phyloP scores from a whole-genome alignment of 2,329 filamentous ascomycete genomes.

The Diplodia intermedia region DNA sequence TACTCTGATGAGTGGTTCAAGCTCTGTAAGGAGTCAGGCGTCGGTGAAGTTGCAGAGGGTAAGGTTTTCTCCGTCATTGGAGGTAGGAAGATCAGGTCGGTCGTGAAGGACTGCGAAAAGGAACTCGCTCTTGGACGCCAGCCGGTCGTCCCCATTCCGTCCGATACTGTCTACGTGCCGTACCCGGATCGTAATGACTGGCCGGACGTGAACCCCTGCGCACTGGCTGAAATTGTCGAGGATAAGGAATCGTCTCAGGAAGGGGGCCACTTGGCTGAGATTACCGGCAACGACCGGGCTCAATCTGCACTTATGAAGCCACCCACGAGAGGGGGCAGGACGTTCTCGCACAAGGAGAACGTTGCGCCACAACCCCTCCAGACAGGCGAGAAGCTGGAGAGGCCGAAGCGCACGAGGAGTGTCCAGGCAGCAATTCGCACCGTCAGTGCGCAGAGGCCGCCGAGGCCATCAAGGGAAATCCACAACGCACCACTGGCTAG shows the following conservation, averaged over 20 bases:
- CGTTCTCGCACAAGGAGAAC: constrained; percentile 48
- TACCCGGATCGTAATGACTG: constrained; percentile 51
- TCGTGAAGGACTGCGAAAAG: constrained; percentile 58
- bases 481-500: constrained; percentile 10
- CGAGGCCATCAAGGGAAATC: constrained; percentile 25
- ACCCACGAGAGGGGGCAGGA: constrained; percentile 39
- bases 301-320: constrained; percentile 25
- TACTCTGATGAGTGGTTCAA: constrained; percentile 60
- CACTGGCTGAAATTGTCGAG: constrained; percentile 50
- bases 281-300: constrained; percentile 53
- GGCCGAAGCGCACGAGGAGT: constrained; percentile 46
- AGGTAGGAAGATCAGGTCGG: constrained; percentile 56
- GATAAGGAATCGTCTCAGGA: constrained; percentile 51
- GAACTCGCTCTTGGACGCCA: constrained; percentile 57
- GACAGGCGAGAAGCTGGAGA: constrained; percentile 44
- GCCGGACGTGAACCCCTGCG: constrained; percentile 43
- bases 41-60: constrained; percentile 56
- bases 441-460: constrained; percentile 29
- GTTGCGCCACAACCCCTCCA: constrained; percentile 42
- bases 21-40: constrained; percentile 58
- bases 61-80: constrained; percentile 56
- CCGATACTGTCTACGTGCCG: constrained; percentile 57
- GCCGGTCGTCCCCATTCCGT: constrained; percentile 57
- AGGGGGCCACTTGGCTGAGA: constrained; percentile 51
- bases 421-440: constrained; percentile 42